Evolutionary conservation across 2,329 filamentous ascomycete genomes (phyloP).

Genomic region (Thermomyces lanuginosus): DNA sequence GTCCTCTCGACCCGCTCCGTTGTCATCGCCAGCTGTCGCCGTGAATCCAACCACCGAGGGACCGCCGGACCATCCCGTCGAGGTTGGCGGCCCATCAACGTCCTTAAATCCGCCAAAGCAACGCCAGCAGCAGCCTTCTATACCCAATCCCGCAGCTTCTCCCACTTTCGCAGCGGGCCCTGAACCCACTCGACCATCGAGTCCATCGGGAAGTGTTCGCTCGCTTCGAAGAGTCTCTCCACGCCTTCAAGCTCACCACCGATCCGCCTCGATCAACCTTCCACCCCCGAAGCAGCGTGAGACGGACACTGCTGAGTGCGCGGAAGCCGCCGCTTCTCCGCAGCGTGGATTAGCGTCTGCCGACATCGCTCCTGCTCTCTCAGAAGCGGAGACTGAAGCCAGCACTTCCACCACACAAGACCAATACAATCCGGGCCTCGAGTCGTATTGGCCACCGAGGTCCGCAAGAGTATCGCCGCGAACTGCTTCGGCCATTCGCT

Average conservation of each 20-base stretch:
- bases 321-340: conserved; percentile 14
- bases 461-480: conserved; percentile 55
- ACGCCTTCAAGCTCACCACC: conserved; percentile 30
- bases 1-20: conserved; percentile 16
- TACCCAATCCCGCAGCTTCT: conserved; percentile 26
- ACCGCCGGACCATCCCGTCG: conserved; percentile 38
- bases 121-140: conserved; percentile 33
- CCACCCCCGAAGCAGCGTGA: no score
- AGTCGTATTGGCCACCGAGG: conserved; percentile 37
- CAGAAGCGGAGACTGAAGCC: conserved; percentile 19
- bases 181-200: conserved; percentile 32
- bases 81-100: conserved; percentile 34
- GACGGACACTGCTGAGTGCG: no score
- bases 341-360: conserved; percentile 10
- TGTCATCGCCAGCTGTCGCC: conserved; percentile 13
- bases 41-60: conserved; percentile 29
- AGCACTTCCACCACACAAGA: conserved; percentile 19
- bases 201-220: conserved; percentile 36
- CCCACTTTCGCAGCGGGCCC: no score
- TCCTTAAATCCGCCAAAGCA: conserved; percentile 28
- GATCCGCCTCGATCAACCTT: conserved; percentile 28
- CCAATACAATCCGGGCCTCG: conserved; percentile 14
- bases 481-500: conserved; percentile 81
- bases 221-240: conserved; percentile 38
- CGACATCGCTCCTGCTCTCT: conserved; percentile 15